These are phyloP conservation scores for Fusarium armeniacum DNA, from an alignment of 2,329 filamentous ascomycete genomes.

Conservation along the genomic window DNA sequence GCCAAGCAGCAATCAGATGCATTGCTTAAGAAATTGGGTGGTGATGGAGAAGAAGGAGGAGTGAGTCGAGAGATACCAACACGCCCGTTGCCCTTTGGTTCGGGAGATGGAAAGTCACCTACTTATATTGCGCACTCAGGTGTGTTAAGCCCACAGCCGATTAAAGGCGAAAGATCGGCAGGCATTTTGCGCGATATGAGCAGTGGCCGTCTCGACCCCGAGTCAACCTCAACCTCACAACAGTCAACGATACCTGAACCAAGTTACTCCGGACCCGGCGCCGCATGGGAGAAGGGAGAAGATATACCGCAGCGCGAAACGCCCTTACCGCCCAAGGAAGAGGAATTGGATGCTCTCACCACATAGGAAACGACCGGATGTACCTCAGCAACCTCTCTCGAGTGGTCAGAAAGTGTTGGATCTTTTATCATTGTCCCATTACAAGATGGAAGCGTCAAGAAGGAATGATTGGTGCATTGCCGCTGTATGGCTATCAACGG, in stretches of 20 bases:
- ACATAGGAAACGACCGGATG: conserved; percentile 48
- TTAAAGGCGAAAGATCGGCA: conserved; percentile 57
- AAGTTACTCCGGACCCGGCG: conserved; percentile 65
- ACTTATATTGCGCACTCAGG: conserved; percentile 49
- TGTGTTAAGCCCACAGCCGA: conserved; percentile 59
- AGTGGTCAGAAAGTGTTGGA: conserved; percentile 18
- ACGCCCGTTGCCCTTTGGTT: conserved; percentile 67
- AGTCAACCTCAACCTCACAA: conserved; percentile 30
- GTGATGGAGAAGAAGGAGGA: conserved; percentile 49
- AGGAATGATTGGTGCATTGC: conserved; percentile 46
- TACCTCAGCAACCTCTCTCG: conserved; percentile 26
- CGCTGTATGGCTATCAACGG: conserved; percentile 33
- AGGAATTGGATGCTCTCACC: conserved; percentile 59
- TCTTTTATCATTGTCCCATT: conserved; percentile 12
- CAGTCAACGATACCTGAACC: conserved; percentile 57
- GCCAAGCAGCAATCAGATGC: conserved; percentile 75
- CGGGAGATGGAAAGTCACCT: conserved; percentile 57
- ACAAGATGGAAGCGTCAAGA: conserved; percentile 18
- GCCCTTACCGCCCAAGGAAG: conserved; percentile 57
- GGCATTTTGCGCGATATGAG: conserved; percentile 54
- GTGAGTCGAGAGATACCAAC: conserved; percentile 62
- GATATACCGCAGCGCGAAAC: conserved; percentile 54
- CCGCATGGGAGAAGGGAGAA: conserved; percentile 67
- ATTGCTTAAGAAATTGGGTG: conserved; percentile 67
- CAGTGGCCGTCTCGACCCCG: conserved; percentile 39